These are phyloP conservation scores for Pholiota conissans DNA, from an alignment of 768 basidiomycete species.

Conservation along the genomic window DNA sequence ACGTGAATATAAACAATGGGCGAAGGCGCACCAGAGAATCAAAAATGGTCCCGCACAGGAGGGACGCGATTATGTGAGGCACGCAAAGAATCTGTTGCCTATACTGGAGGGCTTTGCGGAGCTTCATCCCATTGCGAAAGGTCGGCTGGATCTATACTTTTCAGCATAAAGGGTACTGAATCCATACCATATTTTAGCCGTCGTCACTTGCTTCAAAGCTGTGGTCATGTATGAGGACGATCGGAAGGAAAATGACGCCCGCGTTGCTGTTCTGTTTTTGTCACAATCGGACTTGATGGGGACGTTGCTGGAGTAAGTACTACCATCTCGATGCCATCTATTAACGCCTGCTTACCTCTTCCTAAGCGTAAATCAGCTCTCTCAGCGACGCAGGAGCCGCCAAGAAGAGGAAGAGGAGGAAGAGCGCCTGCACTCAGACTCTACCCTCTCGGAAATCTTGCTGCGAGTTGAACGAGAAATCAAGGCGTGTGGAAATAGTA, in stretches of 20 bases:
- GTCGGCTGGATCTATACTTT: background rate
- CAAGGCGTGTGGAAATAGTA: slow-evolving; percentile 19
- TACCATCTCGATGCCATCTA: background rate
- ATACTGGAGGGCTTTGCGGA: slow-evolving; percentile 7
- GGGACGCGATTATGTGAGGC: slow-evolving; percentile 9
- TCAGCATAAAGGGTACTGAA: background rate
- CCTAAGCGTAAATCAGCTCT: slow-evolving; percentile 4
- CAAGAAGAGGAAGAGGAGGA: background rate
- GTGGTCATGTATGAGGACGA: slow-evolving; percentile 6
- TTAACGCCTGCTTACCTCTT: background rate
- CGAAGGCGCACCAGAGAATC: slow-evolving; percentile 5
- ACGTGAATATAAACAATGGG: slow-evolving; percentile 10
- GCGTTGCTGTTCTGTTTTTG: slow-evolving; percentile 2
- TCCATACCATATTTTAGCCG: background rate
- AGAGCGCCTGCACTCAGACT: background rate
- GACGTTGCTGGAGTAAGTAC: slow-evolving; percentile 3
- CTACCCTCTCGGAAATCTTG: slow-evolving; percentile 8
- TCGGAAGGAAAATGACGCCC: slow-evolving; percentile 6
- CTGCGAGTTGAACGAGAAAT: slow-evolving; percentile 14
- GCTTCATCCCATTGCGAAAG: slow-evolving; percentile 9
- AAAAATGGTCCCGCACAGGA: slow-evolving; percentile 5
- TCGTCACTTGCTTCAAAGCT: background rate
- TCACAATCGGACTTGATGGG: slow-evolving; percentile 9
- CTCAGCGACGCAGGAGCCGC: background rate
- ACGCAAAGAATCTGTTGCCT: slow-evolving; percentile 4